Evolutionary conservation across 148 eudicot genomes (phyloP).

Genomic region (Cornus florida): DNA sequence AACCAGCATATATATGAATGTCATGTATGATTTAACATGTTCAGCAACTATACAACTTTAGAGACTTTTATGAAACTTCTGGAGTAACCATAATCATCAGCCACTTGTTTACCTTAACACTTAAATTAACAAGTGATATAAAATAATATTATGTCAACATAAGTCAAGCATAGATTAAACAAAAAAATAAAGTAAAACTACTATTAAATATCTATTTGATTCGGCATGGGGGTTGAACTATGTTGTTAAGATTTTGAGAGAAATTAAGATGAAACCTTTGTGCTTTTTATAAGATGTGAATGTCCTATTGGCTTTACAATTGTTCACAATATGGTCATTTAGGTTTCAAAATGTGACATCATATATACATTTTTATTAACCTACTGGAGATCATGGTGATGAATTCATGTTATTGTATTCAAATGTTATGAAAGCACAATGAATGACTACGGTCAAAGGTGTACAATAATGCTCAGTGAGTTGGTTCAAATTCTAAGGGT

Average conservation of each 20-base stretch:
- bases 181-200: background rate
- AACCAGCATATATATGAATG: background rate
- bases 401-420: background rate
- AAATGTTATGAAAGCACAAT: background rate
- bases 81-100: background rate
- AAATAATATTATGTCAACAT: background rate
- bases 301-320: background rate
- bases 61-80: too few relatives aligned
- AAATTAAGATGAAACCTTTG: background rate
- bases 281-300: slow-evolving; percentile 1
- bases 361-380: background rate
- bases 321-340: background rate
- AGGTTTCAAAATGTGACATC: background rate
- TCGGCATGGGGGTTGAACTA: background rate
- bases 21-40: background rate
- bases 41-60: background rate
- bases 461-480: background rate
- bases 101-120: too few relatives aligned
- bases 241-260: background rate
- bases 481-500: background rate
- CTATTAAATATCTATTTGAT: background rate
- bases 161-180: background rate
- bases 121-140: too few relatives aligned
- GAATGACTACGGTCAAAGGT: background rate
- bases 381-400: background rate